Conservation (phyloP, 306 rosid genomes). For the Lotus japonicus region DNA sequence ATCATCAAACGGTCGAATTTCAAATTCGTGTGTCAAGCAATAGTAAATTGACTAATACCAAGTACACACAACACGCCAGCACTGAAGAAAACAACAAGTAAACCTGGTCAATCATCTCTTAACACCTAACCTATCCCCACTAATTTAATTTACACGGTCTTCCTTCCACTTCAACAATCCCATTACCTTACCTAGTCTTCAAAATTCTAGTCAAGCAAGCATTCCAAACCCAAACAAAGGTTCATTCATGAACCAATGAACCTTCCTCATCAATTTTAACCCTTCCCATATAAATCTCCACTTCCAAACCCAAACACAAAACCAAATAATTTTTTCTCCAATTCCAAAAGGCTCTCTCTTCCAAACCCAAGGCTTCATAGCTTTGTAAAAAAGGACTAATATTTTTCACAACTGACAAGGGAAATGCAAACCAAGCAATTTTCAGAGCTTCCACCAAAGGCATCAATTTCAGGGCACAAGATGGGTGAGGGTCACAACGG, state of each 20-base stretch:
- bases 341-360: background rate
- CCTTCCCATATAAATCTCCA: background rate
- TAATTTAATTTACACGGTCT: background rate
- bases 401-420: no score
- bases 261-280: background rate
- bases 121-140: background rate
- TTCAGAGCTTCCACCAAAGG: conserved; percentile 15
- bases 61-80: background rate
- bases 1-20: conserved; percentile 38
- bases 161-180: background rate
- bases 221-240: background rate
- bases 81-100: background rate
- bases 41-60: conserved; percentile 18
- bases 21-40: conserved; percentile 23
- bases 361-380: no score
- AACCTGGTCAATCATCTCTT: conserved; percentile 25
- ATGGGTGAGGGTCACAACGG: background rate
- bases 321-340: background rate
- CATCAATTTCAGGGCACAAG: background rate
- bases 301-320: background rate
- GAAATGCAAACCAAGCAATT: conserved; percentile 31
- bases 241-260: no score
- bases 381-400: no score
- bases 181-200: conserved; percentile 13
- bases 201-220: background rate